A percentile compares a stretch with the other conserved stretches of the same genome.
Evolutionary conservation across 306 rosid genomes (phyloP).

Genomic region (Prunus padus): DNA sequence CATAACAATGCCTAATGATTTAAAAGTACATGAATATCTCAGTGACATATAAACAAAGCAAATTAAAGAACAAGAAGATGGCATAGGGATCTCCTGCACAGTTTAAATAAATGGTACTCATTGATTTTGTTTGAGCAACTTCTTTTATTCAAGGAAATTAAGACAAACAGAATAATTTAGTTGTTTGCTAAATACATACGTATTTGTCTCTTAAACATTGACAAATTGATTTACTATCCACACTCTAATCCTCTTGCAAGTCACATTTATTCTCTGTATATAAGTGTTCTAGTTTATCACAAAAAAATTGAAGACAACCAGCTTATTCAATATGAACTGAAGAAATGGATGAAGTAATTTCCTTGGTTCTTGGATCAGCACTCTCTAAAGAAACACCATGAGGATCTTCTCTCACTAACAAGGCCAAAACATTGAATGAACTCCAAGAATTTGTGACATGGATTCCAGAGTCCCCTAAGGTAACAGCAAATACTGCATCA

Average conservation of each 20-base stretch:
- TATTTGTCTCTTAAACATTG: neutral
- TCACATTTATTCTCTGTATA: neutral
- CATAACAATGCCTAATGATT: neutral
- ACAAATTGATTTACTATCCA: neutral
- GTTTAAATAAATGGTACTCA: neutral
- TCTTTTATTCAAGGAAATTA: constrained; percentile 14
- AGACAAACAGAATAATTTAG: neutral
- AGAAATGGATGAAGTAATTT: constrained; percentile 74
- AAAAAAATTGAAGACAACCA: constrained; percentile 5
- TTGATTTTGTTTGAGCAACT: neutral
- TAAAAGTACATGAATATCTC: no score
- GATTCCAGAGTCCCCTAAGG: constrained; percentile 64
- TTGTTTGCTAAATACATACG: neutral
- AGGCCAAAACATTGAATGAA: constrained; percentile 61
- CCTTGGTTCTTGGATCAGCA: constrained; percentile 70
- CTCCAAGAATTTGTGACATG: constrained; percentile 61
- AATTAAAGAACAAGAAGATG: neutral
- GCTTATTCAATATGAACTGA: constrained; percentile 53
- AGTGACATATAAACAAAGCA: neutral
- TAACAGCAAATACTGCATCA: constrained; percentile 88
- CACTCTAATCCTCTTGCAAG: neutral
- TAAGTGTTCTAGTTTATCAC: neutral
- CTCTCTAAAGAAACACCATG: constrained; percentile 76
- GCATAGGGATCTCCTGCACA: neutral
- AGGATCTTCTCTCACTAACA: constrained; percentile 96